Evolutionary conservation across 2,329 filamentous ascomycete genomes (phyloP).

Genomic region (Lojkania enalia): DNA sequence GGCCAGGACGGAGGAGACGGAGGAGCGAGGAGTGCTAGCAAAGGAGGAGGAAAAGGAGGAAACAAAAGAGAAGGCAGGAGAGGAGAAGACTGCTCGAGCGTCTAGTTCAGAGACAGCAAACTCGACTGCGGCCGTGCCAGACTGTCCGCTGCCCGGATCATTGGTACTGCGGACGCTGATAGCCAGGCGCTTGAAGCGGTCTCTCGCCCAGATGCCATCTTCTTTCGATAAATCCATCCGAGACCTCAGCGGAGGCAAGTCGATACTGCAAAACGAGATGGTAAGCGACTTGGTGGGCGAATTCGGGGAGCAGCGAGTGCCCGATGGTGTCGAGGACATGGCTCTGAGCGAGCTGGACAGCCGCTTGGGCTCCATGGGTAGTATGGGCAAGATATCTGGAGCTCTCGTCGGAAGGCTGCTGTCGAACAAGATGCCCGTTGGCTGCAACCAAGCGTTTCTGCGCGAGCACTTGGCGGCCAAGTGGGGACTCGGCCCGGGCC

Average conservation of each 20-base stretch:
- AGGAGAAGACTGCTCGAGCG: slow-evolving; percentile 3
- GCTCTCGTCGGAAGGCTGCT: slow-evolving; percentile 2
- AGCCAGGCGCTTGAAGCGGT: slow-evolving; percentile 4
- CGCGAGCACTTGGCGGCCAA: slow-evolving; percentile 1
- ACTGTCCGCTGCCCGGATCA: slow-evolving; percentile 5
- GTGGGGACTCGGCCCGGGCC: slow-evolving; percentile 8
- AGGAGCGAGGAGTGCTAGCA: slow-evolving; percentile 1
- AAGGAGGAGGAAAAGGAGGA: slow-evolving; percentile 1
- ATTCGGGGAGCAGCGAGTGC: not conserved
- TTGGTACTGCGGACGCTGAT: slow-evolving; percentile 7
- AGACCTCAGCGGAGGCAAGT: slow-evolving; percentile 10
- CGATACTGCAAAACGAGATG: slow-evolving; percentile 12
- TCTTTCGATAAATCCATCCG: slow-evolving; percentile 7
- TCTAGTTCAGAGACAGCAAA: slow-evolving; percentile 1
- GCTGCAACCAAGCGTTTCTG: slow-evolving; percentile 2
- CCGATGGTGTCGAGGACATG: not conserved
- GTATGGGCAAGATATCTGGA: slow-evolving; percentile 3
- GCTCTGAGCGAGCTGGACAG: not conserved
- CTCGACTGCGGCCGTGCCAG: slow-evolving; percentile 5
- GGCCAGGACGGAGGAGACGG: slow-evolving; percentile 2
- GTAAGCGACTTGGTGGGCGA: slow-evolving; percentile 3
- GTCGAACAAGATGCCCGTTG: slow-evolving; percentile 8
- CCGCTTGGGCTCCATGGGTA: slow-evolving; percentile 3
- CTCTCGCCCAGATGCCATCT: slow-evolving; percentile 6
- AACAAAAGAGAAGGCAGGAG: slow-evolving; percentile 4